Percentiles rank a stretch among this genome's conserved stretches.
Conservation (phyloP, 2,329 filamentous ascomycete genomes). For the Delphinella strobiligena region DNA sequence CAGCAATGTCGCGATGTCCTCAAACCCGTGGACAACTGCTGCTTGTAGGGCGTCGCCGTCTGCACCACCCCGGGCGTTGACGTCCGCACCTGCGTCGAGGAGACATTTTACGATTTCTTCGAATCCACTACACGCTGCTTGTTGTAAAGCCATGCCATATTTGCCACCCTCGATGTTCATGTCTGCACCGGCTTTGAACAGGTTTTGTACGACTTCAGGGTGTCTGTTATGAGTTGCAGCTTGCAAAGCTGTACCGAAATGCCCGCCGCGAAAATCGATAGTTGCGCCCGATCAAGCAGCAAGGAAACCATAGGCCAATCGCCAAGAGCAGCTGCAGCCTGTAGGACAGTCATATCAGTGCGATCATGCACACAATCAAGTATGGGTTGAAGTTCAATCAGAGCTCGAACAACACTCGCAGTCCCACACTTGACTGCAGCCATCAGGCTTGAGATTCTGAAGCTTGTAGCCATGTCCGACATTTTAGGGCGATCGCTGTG, state of each 20-base stretch:
- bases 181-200: constrained; percentile 10
- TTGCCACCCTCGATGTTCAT: constrained; percentile 11
- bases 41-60: constrained; percentile 8
- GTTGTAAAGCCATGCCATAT: constrained; percentile 7
- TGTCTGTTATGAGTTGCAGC: constrained; percentile 8
- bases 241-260: constrained; percentile 8
- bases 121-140: constrained; percentile 7
- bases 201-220: constrained; percentile 6
- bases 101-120: constrained; percentile 9
- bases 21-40: constrained; percentile 6
- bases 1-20: constrained; percentile 7
- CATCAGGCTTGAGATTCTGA: too few relatives aligned
- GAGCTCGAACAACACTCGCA: too few relatives aligned
- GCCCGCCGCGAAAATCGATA: too few relatives aligned
- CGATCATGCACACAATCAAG: too few relatives aligned
- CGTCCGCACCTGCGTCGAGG: constrained; percentile 9
- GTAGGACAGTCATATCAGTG: too few relatives aligned
- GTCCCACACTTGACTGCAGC: too few relatives aligned
- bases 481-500: too few relatives aligned
- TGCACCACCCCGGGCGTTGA: constrained; percentile 11
- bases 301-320: too few relatives aligned
- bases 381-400: too few relatives aligned
- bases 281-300: too few relatives aligned
- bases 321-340: too few relatives aligned
- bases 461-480: too few relatives aligned